Conservation (phyloP, 768 basidiomycete species). For the Lentinula raphanica region DNA sequence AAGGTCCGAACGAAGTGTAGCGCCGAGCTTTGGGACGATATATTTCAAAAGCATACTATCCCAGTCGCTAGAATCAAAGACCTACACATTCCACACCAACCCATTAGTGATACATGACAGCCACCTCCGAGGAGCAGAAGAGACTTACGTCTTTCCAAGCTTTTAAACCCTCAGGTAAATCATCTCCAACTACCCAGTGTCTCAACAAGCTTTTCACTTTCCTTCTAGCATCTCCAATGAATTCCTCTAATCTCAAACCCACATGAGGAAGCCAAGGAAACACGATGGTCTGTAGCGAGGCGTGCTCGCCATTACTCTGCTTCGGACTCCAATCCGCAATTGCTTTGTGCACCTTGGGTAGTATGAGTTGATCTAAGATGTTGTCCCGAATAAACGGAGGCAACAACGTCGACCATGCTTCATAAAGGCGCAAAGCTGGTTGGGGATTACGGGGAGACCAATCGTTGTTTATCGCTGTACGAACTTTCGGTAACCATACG, state of each 20-base stretch:
- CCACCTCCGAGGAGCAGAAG: background rate
- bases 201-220: constrained; percentile 79
- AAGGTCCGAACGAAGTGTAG: constrained; percentile 78
- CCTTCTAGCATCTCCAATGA: constrained; percentile 83
- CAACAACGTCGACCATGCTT: constrained; percentile 82
- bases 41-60: constrained; percentile 87
- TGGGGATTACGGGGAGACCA: constrained; percentile 75
- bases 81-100: constrained; percentile 29
- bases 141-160: constrained; percentile 77
- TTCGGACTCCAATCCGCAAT: constrained; percentile 80
- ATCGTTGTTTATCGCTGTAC: constrained; percentile 90
- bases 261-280: constrained; percentile 96
- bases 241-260: constrained; percentile 73
- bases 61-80: constrained; percentile 83
- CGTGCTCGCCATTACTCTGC: constrained; percentile 30
- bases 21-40: constrained; percentile 86
- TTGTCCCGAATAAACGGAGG: constrained; percentile 93
- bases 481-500: constrained; percentile 92
- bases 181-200: constrained; percentile 67
- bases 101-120: background rate
- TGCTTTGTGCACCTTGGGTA: constrained; percentile 86
- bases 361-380: constrained; percentile 88
- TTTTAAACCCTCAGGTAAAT: constrained; percentile 66
- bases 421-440: constrained; percentile 77
- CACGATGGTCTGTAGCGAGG: constrained; percentile 71